Base-by-base conservation (phyloP, 2,329 filamentous ascomycete genomes). In the Stemphylium beticola region DNA sequence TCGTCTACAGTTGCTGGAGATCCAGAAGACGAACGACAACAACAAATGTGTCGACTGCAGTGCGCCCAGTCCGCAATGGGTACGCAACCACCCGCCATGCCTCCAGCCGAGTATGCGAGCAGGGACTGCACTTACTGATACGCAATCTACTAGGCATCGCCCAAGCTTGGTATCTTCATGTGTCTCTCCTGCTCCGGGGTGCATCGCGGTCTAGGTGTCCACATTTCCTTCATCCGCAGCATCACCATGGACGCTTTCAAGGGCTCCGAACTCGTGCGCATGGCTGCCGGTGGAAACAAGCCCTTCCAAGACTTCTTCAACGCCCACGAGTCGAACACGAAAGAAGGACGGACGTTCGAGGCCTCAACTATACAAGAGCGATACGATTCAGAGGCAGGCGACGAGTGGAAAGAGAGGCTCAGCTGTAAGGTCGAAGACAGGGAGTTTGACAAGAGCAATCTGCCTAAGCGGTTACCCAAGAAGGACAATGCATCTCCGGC, bases 181-280 rank as follows among this genome's bases (percentile, higher is more conserved):
- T 99, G 95, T 78, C 87, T 99, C 47, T 91, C 89, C 61, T 99
- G 95, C 81, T 93, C 93, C 31, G 95, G 95, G 66, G 91, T 95
- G 48, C 95, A 99, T 79, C 90, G 95, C 60, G 92, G 92, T 3
- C 86, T 99, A 26, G 95, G 95, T 58, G 95, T 99, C 32, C 95
- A 99, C 81, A 96, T 99, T 76, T 96, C 92, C 74, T 99, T 99
- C 79, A 93, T 99, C 61, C 90, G 95, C 56, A 95, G 90, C 70
- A 95, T 98, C 72, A 96, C 92, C 58, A 99, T 99, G 95, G 95
- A 99, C 79, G 92, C 92, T 53, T 98, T 99, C 82, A 99, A 99
- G 77, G 86, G 87, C 61, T 85, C 85, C 68, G 95, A 99, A 78
- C 93, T 98, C 69, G 88, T 91, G 77, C 89, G 93, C 64, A 98